phyloP scores from a whole-genome alignment of 192 early-diverging fungal genomes.

The Globomyces pollinis-pini region DNA sequence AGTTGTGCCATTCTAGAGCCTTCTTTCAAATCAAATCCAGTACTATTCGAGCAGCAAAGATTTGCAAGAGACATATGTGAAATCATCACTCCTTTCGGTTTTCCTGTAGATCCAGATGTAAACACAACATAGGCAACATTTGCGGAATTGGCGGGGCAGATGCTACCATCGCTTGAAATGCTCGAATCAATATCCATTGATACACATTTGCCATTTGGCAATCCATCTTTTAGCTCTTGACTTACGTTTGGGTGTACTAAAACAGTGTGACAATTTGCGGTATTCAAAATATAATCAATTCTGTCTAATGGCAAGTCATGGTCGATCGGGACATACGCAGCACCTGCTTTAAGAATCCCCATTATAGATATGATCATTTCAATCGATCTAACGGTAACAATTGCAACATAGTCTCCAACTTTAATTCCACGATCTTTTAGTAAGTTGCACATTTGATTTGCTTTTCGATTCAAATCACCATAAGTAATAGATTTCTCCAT shows the following conservation, averaged over 20 bases:
- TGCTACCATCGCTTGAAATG: neutral
- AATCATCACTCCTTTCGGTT: slow-evolving; percentile 30
- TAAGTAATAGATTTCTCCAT: slow-evolving; percentile 22
- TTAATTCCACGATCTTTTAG: slow-evolving; percentile 11
- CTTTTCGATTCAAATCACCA: slow-evolving; percentile 17
- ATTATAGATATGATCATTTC: slow-evolving; percentile 19
- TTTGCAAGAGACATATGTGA: slow-evolving; percentile 19
- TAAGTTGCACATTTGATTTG: slow-evolving; percentile 9
- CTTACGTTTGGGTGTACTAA: neutral
- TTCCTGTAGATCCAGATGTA: slow-evolving; percentile 36
- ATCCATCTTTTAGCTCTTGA: neutral
- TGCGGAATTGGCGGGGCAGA: neutral
- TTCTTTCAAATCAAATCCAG: neutral
- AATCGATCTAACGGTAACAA: slow-evolving; percentile 18
- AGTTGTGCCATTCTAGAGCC: neutral
- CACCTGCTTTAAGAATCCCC: slow-evolving; percentile 24
- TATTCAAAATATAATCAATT: slow-evolving; percentile 18
- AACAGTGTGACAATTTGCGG: neutral
- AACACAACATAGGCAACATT: slow-evolving; percentile 21
- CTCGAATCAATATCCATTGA: neutral
- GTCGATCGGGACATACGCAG: slow-evolving; percentile 19
- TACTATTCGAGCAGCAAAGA: neutral
- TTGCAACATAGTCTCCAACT: slow-evolving; percentile 12
- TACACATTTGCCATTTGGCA: neutral
- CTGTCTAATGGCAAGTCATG: slow-evolving; percentile 17